Evolutionary conservation across 306 rosid genomes (phyloP), one percentile per base, ranked within the genome.

Genomic region (Gastrolobium bilobum): DNA sequence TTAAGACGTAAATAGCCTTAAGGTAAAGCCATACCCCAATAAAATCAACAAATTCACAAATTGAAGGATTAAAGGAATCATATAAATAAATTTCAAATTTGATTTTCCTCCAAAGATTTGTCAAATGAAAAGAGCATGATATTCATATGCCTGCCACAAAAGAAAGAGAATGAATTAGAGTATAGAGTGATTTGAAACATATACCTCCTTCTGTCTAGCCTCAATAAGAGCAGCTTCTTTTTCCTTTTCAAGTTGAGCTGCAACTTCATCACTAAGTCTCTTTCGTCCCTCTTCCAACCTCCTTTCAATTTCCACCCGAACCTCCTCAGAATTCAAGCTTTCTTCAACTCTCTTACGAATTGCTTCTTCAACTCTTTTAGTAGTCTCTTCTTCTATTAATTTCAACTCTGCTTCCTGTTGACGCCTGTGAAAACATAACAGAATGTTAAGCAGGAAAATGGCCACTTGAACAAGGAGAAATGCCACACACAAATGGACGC

Each of bases 121-220:
- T 61, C 53, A 72, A 7, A 31, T 79, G 9, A 61, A 20, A 56
- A 62, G 39, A 54, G 31, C 10, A 39, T 40, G 69, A 42, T 40
- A 60, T 46, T 35, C 57, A 74, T 43, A 46, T 61, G 67, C 63
- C 8, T 20, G 11, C 39, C 62, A 47, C 51, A 46, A 40, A 29
- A 61, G 43, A 34, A n/a, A 52, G 30, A 35, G 5, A 54, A 82
- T 57, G 51, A 78, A 56, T 68, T 38, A 44, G 61, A 53, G 75
- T 34, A 48, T 15, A 61, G 38, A 35, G 68, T 44, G 40, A 61
- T 40, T 54, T 14, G 35, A 82, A 61, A 65, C 30, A 52, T 0
- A 50, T 88, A 93, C 98, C 90, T 93, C 91, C 74, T 89, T 91
- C 78, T 62, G 79, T 62, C 89, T 90, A 5, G 97, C 95, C 83